Base-by-base conservation (phyloP, 768 basidiomycete species). In the Podaxis sp. region DNA sequence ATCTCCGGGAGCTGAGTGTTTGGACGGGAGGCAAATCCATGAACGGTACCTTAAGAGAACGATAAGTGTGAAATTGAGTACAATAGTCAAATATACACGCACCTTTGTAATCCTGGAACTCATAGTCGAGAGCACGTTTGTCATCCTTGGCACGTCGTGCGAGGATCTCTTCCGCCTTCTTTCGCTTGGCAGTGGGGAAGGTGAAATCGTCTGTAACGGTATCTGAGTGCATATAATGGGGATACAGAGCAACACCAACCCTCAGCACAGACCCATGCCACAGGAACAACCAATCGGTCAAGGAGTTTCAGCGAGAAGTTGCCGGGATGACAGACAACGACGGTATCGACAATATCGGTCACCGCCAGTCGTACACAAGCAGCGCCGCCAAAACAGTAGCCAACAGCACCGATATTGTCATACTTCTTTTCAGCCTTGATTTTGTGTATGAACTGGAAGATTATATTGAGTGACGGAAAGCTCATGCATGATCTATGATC, bases 51-150 rank as follows among this genome's bases (percentile, higher is more conserved):
- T 82, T 64, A 11, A 2, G 28, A 62, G 54, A 22, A 28, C 52
- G 46, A 40, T 52, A 11, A 49, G 24, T 55, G 39, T 49, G 49
- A 30, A 9, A 17, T 42, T 19, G 17, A 30, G 52, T 22, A 17
- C 4, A 26, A 8, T 24, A 48, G 51, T 13, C 42, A 28, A 24
- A 26, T 9, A 1, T 49, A 7, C 15, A 60, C 69, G 26, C 19
- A 80, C 82, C 81, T 75, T 77, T 76, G 61, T 81, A 82, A 4
- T 72, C 72, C 57, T 72, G 75, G 65, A 83, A 78, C 68, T 83
- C 81, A 57, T 80, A 81, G 6, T 82, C 79, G 0, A 82, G 71
- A 52, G 69, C 78, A 42, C 68, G 66, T 2, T 72, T 73, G 36
- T 75, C 76, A 12, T 70, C 76, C 48, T 77, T 77, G 36, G 61